Evolutionary conservation across 768 basidiomycete species (phyloP).

Genomic region (Rickenella mellea): DNA sequence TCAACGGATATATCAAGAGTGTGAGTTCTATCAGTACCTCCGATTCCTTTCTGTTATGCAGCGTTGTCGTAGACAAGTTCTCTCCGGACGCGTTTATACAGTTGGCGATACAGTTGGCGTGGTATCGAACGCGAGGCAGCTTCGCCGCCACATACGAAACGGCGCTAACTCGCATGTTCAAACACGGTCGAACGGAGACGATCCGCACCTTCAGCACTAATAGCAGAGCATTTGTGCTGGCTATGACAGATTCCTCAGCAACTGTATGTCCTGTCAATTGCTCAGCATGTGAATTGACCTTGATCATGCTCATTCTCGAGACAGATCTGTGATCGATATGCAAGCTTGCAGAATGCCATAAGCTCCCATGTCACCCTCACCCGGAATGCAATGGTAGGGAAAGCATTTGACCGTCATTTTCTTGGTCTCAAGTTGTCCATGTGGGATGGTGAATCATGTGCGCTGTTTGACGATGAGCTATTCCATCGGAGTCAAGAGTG

Average conservation of each 20-base stretch:
- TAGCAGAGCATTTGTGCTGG: slow-evolving; percentile 66
- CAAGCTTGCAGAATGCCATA: slow-evolving; percentile 58
- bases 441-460: slow-evolving; percentile 42
- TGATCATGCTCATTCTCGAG: background rate
- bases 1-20: slow-evolving; percentile 80
- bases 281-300: background rate
- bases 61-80: slow-evolving; percentile 31
- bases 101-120: slow-evolving; percentile 86
- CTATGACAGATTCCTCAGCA: slow-evolving; percentile 49
- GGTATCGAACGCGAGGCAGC: slow-evolving; percentile 65
- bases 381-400: slow-evolving; percentile 69
- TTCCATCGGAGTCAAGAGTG: slow-evolving; percentile 71
- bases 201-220: slow-evolving; percentile 68
- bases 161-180: slow-evolving; percentile 77
- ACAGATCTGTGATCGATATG: slow-evolving; percentile 18
- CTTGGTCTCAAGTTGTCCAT: slow-evolving; percentile 71
- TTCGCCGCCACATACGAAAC: slow-evolving; percentile 93
- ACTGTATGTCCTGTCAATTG: slow-evolving; percentile 28
- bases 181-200: slow-evolving; percentile 84
- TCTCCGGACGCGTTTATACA: slow-evolving; percentile 84
- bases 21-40: slow-evolving; percentile 34
- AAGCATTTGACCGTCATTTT: slow-evolving; percentile 87
- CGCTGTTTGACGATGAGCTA: slow-evolving; percentile 69
- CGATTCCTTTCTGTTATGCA: background rate
- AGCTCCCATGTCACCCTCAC: slow-evolving; percentile 63